A percentile compares a stretch with the other conserved stretches of the same genome.
phyloP scores from a whole-genome alignment of 257 asterid genomes.

The Leonotis leonurus region DNA sequence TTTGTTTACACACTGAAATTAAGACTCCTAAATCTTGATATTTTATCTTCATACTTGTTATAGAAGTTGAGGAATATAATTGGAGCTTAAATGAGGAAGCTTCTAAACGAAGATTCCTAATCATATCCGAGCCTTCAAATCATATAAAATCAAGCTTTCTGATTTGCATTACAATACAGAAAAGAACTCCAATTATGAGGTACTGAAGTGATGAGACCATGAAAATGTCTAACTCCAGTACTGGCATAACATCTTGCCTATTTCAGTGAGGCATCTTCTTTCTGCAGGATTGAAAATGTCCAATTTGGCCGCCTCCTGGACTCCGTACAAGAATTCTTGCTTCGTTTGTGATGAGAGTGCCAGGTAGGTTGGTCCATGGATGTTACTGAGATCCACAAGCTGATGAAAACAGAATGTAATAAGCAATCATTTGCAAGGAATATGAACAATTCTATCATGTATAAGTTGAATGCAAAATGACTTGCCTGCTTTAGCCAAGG shows the following conservation, averaged over 20 bases:
- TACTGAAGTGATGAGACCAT: slow-evolving; percentile 5
- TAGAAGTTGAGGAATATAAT: background rate
- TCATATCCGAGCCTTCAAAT: no score
- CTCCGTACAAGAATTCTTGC: slow-evolving; percentile 49
- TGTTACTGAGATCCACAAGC: slow-evolving; percentile 66
- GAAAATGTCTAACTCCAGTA: slow-evolving; percentile 63
- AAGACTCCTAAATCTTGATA: background rate
- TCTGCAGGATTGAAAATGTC: slow-evolving; percentile 51
- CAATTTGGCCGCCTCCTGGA: slow-evolving; percentile 53
- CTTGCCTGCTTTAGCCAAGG: slow-evolving; percentile 98
- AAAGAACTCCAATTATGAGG: slow-evolving; percentile 4
- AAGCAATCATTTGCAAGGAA: background rate
- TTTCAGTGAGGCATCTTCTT: slow-evolving; percentile 54
- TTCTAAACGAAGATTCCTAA: background rate
- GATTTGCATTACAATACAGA: slow-evolving; percentile 4
- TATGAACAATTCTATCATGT: background rate
- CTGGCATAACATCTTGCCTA: slow-evolving; percentile 53
- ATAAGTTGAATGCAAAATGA: slow-evolving; percentile 14
- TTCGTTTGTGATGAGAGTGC: slow-evolving; percentile 52
- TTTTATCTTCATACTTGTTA: background rate
- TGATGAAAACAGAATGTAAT: slow-evolving; percentile 17
- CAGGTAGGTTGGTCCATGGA: slow-evolving; percentile 52
- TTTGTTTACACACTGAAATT: no score
- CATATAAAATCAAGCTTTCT: slow-evolving; percentile 4
- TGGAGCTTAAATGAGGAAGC: background rate